Evolutionary conservation across 805 yeast species (phyloP).

Genomic region (Pichia phayaonensis): DNA sequence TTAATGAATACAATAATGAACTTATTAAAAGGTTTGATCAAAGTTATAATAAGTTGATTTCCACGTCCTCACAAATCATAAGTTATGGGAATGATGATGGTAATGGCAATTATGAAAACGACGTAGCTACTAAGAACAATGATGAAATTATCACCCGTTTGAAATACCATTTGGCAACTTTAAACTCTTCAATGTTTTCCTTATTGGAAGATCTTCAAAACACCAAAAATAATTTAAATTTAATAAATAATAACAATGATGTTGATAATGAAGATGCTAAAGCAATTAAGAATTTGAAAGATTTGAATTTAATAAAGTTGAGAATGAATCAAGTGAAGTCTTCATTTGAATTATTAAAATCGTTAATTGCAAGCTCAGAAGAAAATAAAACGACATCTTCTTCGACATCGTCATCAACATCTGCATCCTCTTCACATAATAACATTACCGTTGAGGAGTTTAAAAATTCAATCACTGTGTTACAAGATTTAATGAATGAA

Average conservation of each 20-base stretch:
- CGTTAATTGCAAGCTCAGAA: constrained; percentile 26
- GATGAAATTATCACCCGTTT: constrained; percentile 42
- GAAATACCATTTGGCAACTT: constrained; percentile 57
- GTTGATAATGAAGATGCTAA: neutral
- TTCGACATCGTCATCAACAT: too few species aligned
- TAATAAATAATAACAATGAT: neutral
- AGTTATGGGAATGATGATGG: constrained; percentile 3
- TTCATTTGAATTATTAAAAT: constrained; percentile 37
- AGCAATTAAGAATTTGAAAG: constrained; percentile 28
- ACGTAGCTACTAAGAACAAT: neutral
- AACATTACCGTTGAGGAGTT: constrained; percentile 23
- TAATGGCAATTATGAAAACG: neutral
- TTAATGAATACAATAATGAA: constrained; percentile 57
- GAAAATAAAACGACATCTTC: neutral
- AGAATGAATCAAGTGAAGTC: constrained; percentile 32
- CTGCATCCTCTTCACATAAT: neutral
- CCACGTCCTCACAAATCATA: constrained; percentile 33
- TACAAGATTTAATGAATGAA: constrained; percentile 39
- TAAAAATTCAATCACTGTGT: constrained; percentile 33
- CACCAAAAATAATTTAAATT: constrained; percentile 23
- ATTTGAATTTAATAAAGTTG: constrained; percentile 36
- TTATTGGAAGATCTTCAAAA: constrained; percentile 40
- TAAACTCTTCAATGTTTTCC: constrained; percentile 50
- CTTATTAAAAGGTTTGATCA: constrained; percentile 46
- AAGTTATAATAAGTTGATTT: constrained; percentile 41